Conservation (phyloP, 164 flowering plant genomes). For the Berberis vulgaris region DNA sequence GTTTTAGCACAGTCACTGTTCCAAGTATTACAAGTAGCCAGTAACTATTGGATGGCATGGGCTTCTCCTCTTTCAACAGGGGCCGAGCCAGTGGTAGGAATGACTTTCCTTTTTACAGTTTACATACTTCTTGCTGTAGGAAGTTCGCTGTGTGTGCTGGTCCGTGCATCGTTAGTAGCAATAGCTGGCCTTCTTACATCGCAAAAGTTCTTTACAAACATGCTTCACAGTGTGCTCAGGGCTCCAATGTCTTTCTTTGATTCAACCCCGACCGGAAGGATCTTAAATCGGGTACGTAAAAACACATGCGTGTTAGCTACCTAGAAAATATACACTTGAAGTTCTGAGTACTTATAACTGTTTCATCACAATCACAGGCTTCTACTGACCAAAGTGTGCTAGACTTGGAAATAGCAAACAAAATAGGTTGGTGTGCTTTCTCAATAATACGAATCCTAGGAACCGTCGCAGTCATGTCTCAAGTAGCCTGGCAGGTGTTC, state of each 20-base stretch:
- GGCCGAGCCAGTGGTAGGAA: constrained; percentile 25
- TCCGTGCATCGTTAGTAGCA: constrained; percentile 52
- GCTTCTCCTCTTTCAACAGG: constrained; percentile 57
- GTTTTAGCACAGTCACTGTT: constrained; percentile 70
- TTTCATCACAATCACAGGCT: constrained; percentile 39
- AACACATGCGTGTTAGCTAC: neutral
- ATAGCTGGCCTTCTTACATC: constrained; percentile 61
- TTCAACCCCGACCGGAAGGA: constrained; percentile 95
- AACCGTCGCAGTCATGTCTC: constrained; percentile 86
- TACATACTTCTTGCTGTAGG: constrained; percentile 69
- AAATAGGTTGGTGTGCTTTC: constrained; percentile 88
- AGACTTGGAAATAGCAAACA: constrained; percentile 70
- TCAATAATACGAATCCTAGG: constrained; percentile 78
- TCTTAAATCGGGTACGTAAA: constrained; percentile 68
- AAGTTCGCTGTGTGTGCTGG: constrained; percentile 67
- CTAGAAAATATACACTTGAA: neutral
- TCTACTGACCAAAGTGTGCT: constrained; percentile 89
- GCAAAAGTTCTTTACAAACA: constrained; percentile 59
- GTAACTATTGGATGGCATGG: constrained; percentile 99
- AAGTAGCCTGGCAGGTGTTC: constrained; percentile 93
- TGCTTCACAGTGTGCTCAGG: constrained; percentile 65
- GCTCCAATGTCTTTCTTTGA: constrained; percentile 99
- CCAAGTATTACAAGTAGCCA: constrained; percentile 69
- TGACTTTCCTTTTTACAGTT: constrained; percentile 46
- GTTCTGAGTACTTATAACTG: constrained; percentile 1